These are phyloP conservation scores for Borealophlyctis nickersoniae DNA, from an alignment of 192 early-diverging fungal species.

Conservation along the genomic window DNA sequence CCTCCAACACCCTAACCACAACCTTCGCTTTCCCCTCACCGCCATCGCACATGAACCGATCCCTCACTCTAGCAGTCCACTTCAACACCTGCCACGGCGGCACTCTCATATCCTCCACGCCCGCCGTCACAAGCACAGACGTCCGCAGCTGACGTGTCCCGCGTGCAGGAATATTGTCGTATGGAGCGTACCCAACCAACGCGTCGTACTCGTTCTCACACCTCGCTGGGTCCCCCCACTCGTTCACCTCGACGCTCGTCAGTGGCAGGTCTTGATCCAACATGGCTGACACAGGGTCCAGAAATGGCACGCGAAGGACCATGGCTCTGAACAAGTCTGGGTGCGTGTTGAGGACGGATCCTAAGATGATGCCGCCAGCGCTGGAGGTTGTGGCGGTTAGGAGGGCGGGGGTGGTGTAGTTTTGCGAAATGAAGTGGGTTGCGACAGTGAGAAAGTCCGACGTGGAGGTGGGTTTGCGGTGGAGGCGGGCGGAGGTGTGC, in stretches of 20 bases:
- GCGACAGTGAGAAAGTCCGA: constrained; percentile 55
- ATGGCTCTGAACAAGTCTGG: constrained; percentile 32
- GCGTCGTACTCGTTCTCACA: constrained; percentile 1
- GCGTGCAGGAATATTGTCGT: constrained; percentile 18
- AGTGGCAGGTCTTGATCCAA: constrained; percentile 19
- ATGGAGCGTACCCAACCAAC: constrained; percentile 26
- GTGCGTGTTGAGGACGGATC: constrained; percentile 15
- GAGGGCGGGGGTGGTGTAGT: constrained; percentile 36
- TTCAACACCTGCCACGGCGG: constrained; percentile 17
- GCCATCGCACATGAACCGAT: neutral
- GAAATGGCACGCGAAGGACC: constrained; percentile 31
- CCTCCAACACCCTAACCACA: neutral
- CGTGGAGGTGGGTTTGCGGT: constrained; percentile 51
- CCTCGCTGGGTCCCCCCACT: constrained; percentile 34
- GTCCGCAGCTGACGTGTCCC: neutral
- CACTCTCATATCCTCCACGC: constrained; percentile 24
- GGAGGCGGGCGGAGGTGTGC: constrained; percentile 35
- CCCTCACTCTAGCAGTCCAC: constrained; percentile 21
- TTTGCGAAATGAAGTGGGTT: constrained; percentile 44
- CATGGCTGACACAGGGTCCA: constrained; percentile 32
- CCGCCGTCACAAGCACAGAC: constrained; percentile 15
- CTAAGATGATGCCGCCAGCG: constrained; percentile 30
- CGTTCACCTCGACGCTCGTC: constrained; percentile 17
- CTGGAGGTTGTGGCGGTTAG: constrained; percentile 30
- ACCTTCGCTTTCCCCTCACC: neutral